Percentiles rank a stretch among this genome's conserved stretches.
phyloP scores from a whole-genome alignment of 352 stramenopile species.

The Globisporangium emineosum region DNA sequence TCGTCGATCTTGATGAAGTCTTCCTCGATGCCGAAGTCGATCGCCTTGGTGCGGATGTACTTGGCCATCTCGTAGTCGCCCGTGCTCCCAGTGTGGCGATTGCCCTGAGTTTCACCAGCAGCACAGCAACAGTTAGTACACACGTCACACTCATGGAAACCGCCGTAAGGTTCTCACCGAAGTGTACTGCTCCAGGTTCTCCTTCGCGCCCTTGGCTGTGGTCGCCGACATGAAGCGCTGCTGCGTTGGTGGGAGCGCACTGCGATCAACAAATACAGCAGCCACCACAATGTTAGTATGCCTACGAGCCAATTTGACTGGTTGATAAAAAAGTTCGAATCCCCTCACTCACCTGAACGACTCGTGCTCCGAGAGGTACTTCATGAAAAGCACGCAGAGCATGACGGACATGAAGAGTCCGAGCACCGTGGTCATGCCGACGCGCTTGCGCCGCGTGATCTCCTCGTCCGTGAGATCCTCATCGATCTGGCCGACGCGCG shows the following conservation, averaged over 20 bases:
- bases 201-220: constrained; percentile 53
- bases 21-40: constrained; percentile 76
- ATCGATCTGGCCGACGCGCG: constrained; percentile 40
- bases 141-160: background rate
- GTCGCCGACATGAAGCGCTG: constrained; percentile 78
- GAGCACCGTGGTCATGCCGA: constrained; percentile 54
- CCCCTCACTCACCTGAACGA: constrained; percentile 50
- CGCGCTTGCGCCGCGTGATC: constrained; percentile 41
- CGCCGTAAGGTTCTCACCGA: constrained; percentile 33
- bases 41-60: constrained; percentile 68
- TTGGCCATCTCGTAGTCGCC: constrained; percentile 74
- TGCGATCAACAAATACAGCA: constrained; percentile 14
- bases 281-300: constrained; percentile 1
- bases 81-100: constrained; percentile 53
- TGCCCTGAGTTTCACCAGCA: constrained; percentile 27
- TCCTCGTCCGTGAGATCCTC: constrained; percentile 49
- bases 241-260: constrained; percentile 66
- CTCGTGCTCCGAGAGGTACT: constrained; percentile 60
- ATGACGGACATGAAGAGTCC: constrained; percentile 59
- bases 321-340: too few relatives aligned
- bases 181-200: constrained; percentile 76
- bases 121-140: background rate
- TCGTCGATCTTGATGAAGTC: constrained; percentile 77
- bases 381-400: constrained; percentile 63
- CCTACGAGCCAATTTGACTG: background rate